Percentiles rank a stretch among this genome's conserved stretches.
Conservation (phyloP, 1,284 basidiomycete species). For the Ceratobasidium sp. region DNA sequence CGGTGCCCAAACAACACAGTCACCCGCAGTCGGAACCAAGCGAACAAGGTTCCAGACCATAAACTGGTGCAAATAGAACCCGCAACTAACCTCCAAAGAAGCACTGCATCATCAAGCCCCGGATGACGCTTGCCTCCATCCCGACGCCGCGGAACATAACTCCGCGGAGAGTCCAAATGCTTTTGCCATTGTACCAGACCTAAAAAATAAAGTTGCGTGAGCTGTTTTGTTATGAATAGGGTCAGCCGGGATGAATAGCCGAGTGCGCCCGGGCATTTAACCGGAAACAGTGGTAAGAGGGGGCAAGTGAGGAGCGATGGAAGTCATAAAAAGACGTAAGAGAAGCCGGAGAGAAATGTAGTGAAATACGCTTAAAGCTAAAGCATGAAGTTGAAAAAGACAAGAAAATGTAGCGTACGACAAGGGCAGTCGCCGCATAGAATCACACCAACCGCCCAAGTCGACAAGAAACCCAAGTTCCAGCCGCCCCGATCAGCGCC, state of each 20-base stretch:
- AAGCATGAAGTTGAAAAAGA: conserved; percentile 17
- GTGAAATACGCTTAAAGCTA: neutral
- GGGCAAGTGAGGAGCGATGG: conserved; percentile 2
- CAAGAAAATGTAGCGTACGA: neutral
- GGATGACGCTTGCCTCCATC: conserved; percentile 35
- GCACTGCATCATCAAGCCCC: conserved; percentile 31
- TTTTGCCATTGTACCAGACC: conserved; percentile 36
- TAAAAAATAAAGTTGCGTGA: conserved; percentile 8
- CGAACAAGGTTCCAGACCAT: conserved; percentile 4
- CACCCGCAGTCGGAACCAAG: conserved; percentile 21
- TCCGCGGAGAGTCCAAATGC: conserved; percentile 16
- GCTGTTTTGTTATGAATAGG: neutral
- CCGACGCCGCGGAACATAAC: conserved; percentile 31
- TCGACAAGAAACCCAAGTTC: neutral
- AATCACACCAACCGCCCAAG: neutral
- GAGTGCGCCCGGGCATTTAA: neutral
- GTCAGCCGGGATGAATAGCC: conserved; percentile 5
- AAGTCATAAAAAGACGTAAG: conserved; percentile 7
- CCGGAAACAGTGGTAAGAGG: neutral
- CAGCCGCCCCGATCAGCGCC: neutral
- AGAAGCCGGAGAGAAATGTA: neutral
- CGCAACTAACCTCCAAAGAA: conserved; percentile 38
- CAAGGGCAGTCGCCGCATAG: neutral
- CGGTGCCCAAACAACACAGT: conserved; percentile 5
- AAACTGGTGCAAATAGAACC: neutral